Conservation (phyloP, 495 filamentous ascomycete genomes). For the Penicillium steckii region DNA sequence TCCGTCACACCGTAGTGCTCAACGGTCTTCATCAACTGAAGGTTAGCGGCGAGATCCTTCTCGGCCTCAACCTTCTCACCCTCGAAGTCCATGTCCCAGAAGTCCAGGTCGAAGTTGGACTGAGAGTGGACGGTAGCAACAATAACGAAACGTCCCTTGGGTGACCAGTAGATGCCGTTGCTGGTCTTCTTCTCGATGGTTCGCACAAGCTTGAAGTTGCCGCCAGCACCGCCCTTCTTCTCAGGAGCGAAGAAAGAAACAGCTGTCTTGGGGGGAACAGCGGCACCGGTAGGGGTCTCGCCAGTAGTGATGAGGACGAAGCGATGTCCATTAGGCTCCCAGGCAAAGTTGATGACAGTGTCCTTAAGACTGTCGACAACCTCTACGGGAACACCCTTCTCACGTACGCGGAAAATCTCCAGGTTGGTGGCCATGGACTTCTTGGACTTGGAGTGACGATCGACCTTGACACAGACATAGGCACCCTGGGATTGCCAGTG, state of each 20-base stretch:
- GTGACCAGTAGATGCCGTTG: conserved; percentile 99
- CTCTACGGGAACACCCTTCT: conserved; percentile 97
- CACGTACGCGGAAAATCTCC: conserved; percentile 93
- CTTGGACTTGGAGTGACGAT: conserved; percentile 98
- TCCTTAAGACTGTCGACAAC: conserved; percentile 97
- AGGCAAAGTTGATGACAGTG: conserved; percentile 97
- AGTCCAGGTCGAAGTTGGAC: conserved; percentile 92
- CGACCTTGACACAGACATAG: conserved; percentile 97
- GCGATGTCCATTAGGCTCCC: conserved; percentile 95
- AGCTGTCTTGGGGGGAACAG: conserved; percentile 89
- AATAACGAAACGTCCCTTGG: conserved; percentile 90
- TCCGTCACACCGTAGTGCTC: conserved; percentile 98
- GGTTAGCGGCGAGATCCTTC: conserved; percentile 91
- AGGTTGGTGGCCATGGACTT: conserved; percentile 95
- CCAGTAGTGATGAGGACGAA: conserved; percentile 97
- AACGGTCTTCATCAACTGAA: conserved; percentile 85
- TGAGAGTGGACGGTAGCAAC: conserved; percentile 89
- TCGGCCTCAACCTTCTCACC: conserved; percentile 89
- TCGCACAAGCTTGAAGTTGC: conserved; percentile 92
- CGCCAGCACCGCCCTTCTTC: conserved; percentile 76
- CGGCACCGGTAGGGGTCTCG: conserved; percentile 72
- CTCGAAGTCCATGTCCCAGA: conserved; percentile 96
- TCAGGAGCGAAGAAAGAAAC: conserved; percentile 97
- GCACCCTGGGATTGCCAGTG: conserved; percentile 90
- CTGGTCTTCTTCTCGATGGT: conserved; percentile 98